A percentile compares a stretch with the other conserved stretches of the same genome.
phyloP scores from a whole-genome alignment of 2,329 filamentous ascomycete species.

The Epichloe hybrida region DNA sequence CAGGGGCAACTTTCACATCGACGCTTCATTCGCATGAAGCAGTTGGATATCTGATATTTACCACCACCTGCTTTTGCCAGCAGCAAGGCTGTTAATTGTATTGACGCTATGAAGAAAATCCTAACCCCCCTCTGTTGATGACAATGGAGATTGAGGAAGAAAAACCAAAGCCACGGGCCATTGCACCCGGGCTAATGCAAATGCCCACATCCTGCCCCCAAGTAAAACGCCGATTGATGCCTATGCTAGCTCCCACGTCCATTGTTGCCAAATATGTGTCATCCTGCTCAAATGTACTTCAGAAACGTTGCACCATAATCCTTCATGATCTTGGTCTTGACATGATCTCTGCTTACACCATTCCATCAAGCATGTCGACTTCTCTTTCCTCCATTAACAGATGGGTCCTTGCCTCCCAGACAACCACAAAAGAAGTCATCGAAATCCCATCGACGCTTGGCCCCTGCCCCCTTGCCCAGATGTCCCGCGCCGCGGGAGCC shows the following conservation, averaged over 20 bases:
- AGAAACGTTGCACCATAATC: conserved; percentile 4
- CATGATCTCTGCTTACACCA: conserved; percentile 5
- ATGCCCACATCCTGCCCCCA: conserved; percentile 16
- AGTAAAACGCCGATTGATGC: conserved; percentile 23
- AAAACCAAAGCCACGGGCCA: neutral
- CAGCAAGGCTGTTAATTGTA: neutral
- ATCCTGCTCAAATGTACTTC: conserved; percentile 10
- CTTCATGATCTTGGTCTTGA: conserved; percentile 5
- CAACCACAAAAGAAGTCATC: conserved; percentile 64
- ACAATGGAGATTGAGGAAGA: neutral
- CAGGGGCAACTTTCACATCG: neutral
- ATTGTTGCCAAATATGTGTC: conserved; percentile 17
- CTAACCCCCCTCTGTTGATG: neutral
- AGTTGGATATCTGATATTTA: neutral
- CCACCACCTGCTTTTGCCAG: neutral
- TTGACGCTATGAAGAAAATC: neutral
- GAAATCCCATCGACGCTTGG: conserved; percentile 61
- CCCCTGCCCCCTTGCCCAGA: conserved; percentile 51
- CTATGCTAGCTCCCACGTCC: conserved; percentile 22
- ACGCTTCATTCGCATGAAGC: neutral
- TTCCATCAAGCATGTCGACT: conserved; percentile 29
- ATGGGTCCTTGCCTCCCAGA: conserved; percentile 48
- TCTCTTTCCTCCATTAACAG: conserved; percentile 35
- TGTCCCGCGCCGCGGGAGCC: conserved; percentile 21
- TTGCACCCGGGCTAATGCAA: conserved; percentile 8